Percentiles rank a stretch among this genome's conserved stretches.
Conservation (phyloP, 2,329 filamentous ascomycete species). For the Chrysoporthe deuterocubensis region DNA sequence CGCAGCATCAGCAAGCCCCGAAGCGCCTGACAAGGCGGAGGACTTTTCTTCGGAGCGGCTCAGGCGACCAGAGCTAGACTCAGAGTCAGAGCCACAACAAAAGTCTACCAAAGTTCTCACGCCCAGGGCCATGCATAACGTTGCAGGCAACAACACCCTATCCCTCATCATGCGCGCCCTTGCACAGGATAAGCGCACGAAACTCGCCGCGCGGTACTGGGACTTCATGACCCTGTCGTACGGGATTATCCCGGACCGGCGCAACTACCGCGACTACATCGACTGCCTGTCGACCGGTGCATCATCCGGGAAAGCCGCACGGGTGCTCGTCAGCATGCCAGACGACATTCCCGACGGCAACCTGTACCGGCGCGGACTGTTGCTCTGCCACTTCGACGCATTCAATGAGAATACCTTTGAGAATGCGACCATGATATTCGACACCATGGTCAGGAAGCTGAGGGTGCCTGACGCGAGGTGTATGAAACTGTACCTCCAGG, state of each 20-base stretch:
- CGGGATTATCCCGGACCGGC: conserved; percentile 70
- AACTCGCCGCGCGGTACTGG: conserved; percentile 79
- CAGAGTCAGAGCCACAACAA: neutral
- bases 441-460: conserved; percentile 58
- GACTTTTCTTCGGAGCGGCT: conserved; percentile 14
- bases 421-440: conserved; percentile 67
- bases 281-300: conserved; percentile 68
- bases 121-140: conserved; percentile 3
- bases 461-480: conserved; percentile 53
- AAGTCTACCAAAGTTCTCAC: neutral
- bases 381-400: conserved; percentile 74
- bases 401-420: conserved; percentile 72
- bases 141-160: conserved; percentile 59
- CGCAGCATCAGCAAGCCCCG: conserved; percentile 1
- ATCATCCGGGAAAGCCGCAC: conserved; percentile 64
- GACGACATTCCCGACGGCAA: conserved; percentile 47
- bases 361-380: conserved; percentile 74
- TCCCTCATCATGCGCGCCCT: conserved; percentile 71
- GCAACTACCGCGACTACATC: conserved; percentile 73
- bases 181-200: conserved; percentile 60
- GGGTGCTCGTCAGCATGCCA: conserved; percentile 62
- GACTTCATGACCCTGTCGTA: conserved; percentile 65
- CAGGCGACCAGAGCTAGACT: neutral
- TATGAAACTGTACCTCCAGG: conserved; percentile 60
- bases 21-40: conserved; percentile 1